Conservation (phyloP, 805 yeast species). For the Cyberlindnera veronae region DNA sequence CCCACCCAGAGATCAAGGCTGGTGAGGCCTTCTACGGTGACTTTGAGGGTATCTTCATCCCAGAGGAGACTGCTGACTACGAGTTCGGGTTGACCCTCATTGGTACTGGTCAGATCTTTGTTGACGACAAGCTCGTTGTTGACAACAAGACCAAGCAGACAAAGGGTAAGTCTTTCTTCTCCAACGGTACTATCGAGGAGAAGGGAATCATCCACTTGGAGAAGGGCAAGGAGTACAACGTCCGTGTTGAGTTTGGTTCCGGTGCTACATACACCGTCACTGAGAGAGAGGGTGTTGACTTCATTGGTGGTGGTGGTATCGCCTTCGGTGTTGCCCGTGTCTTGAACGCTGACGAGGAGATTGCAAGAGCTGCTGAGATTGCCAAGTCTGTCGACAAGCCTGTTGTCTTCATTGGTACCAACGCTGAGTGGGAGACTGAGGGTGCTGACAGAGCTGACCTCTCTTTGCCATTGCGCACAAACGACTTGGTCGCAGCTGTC, state of each 20-base stretch:
- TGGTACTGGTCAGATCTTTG: conserved; percentile 54
- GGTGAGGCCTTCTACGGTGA: conserved; percentile 39
- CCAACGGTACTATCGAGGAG: conserved; percentile 52
- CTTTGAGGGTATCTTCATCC: conserved; percentile 42
- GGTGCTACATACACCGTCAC: conserved; percentile 35
- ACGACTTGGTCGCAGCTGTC: conserved; percentile 45
- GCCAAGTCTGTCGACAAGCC: conserved; percentile 54
- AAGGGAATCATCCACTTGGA: conserved; percentile 35
- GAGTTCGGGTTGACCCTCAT: conserved; percentile 48
- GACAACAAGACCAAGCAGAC: conserved; percentile 54
- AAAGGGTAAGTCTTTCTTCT: conserved; percentile 48
- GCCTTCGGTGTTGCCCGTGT: conserved; percentile 32
- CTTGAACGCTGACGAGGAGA: conserved; percentile 30
- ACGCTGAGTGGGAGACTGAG: conserved; percentile 58
- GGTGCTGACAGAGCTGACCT: conserved; percentile 52
- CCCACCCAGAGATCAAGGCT: conserved; percentile 20
- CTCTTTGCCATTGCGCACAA: conserved; percentile 48
- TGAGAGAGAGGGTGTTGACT: conserved; percentile 17
- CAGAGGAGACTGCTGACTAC: conserved; percentile 47
- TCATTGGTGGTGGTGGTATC: conserved; percentile 35
- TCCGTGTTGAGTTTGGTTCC: conserved; percentile 51
- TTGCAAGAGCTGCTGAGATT: conserved; percentile 41
- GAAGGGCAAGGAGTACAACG: conserved; percentile 42
- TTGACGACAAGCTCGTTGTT: conserved; percentile 49
- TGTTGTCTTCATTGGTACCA: conserved; percentile 48